Evolutionary conservation across 2,329 filamentous ascomycete species (phyloP).

Genomic region (Xylariaceae sp.): DNA sequence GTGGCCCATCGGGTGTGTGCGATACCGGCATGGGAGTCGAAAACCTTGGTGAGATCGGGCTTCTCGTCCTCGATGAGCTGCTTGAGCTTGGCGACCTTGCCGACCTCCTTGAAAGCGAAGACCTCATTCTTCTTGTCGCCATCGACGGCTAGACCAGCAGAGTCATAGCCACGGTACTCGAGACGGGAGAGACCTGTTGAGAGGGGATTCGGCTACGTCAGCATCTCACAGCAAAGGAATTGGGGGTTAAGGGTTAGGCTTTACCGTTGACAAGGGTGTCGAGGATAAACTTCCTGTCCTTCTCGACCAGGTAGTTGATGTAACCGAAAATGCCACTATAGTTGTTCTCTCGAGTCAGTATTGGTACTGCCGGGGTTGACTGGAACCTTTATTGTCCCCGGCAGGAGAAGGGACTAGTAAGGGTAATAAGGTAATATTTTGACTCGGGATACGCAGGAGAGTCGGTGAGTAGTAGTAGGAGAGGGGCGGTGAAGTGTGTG

Average conservation of each 20-base stretch:
- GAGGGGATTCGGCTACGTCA: conserved; percentile 25
- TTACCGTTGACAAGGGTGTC: conserved; percentile 93
- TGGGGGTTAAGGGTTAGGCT: conserved; percentile 32
- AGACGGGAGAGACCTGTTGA: conserved; percentile 79
- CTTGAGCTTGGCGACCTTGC: conserved; percentile 97
- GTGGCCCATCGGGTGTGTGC: conserved; percentile 99
- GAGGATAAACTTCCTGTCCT: conserved; percentile 94
- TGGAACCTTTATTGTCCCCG: not conserved
- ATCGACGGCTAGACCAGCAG: conserved; percentile 90
- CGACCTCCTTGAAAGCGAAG: conserved; percentile 96
- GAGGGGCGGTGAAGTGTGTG: not conserved
- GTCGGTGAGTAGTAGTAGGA: conserved; percentile 8
- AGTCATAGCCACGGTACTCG: conserved; percentile 98
- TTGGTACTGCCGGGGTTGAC: conserved; percentile 9
- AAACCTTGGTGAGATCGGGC: conserved; percentile 84
- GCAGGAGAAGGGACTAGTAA: not conserved
- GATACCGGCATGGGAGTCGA: conserved; percentile 97
- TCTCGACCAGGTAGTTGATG: conserved; percentile 99
- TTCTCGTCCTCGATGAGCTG: conserved; percentile 81
- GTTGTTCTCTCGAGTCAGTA: conserved; percentile 25
- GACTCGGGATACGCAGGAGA: no score
- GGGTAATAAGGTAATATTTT: no score
- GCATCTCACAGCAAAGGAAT: conserved; percentile 14
- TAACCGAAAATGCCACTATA: conserved; percentile 94
- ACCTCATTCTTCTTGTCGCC: conserved; percentile 99